phyloP scores from a whole-genome alignment of 768 basidiomycete species.

The Tricholoma hemisulphureum region DNA sequence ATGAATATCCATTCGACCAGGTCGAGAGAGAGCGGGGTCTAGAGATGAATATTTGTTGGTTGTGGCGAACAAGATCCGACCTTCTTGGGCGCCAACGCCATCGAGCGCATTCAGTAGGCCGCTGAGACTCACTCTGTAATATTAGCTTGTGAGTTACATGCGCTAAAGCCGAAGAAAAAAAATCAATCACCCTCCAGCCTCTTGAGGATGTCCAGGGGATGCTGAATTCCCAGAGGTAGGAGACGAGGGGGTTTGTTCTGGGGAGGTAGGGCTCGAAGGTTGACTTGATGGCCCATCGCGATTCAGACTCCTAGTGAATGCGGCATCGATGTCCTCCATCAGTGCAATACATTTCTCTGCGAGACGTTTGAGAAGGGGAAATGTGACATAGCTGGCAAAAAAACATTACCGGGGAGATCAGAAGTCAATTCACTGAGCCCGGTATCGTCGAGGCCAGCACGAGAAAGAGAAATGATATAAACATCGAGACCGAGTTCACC shows the following conservation, averaged over 20 bases:
- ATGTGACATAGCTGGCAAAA: neutral
- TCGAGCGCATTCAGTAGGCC: slow-evolving; percentile 72
- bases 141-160: neutral
- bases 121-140: slow-evolving; percentile 2
- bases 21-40: slow-evolving; percentile 70
- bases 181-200: slow-evolving; percentile 2
- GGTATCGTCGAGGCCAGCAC: slow-evolving; percentile 60
- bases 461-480: slow-evolving; percentile 69
- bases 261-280: neutral
- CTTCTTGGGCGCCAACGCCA: slow-evolving; percentile 74
- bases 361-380: slow-evolving; percentile 1
- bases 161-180: slow-evolving; percentile 9
- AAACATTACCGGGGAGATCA: slow-evolving; percentile 50
- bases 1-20: slow-evolving; percentile 78
- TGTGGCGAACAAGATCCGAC: slow-evolving; percentile 73
- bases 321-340: slow-evolving; percentile 85
- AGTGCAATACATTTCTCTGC: slow-evolving; percentile 64
- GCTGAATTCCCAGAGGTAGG: neutral
- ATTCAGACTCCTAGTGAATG: slow-evolving; percentile 50
- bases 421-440: slow-evolving; percentile 56
- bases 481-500: slow-evolving; percentile 77
- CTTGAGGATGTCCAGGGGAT: neutral
- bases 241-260: slow-evolving; percentile 8
- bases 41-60: slow-evolving; percentile 69
- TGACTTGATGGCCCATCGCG: slow-evolving; percentile 28